A percentile compares a stretch with the other conserved stretches of the same genome.
Evolutionary conservation across 768 basidiomycete genomes (phyloP).

Genomic region (Trametes cinnabarina): DNA sequence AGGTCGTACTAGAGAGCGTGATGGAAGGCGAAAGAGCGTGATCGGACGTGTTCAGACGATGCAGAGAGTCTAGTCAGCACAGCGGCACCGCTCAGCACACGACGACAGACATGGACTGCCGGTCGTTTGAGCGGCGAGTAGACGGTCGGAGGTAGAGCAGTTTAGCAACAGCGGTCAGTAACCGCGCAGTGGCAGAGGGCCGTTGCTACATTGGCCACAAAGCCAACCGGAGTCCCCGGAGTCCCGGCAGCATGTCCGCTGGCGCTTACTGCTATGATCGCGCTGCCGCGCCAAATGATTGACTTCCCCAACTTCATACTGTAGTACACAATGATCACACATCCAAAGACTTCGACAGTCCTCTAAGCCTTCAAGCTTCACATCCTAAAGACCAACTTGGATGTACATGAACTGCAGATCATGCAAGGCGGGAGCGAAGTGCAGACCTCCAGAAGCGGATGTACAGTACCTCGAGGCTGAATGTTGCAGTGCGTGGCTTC

Average conservation of each 20-base stretch:
- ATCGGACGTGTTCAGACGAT: slow-evolving; percentile 8
- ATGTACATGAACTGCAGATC: too few species aligned
- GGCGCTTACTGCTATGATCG: too few species aligned
- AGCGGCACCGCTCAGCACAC: slow-evolving; percentile 16
- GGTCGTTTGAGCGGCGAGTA: slow-evolving; percentile 18
- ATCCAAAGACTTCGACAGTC: too few species aligned
- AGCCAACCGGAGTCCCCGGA: slow-evolving; percentile 2
- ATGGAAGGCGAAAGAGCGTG: slow-evolving; percentile 10
- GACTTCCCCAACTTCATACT: too few species aligned
- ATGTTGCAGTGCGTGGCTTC: too few species aligned
- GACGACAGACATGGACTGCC: slow-evolving; percentile 16
- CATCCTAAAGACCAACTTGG: too few species aligned
- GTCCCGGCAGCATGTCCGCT: background rate
- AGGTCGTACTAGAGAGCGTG: slow-evolving; percentile 18
- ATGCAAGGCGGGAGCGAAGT: too few species aligned
- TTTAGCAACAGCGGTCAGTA: slow-evolving; percentile 14
- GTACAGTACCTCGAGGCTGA: too few species aligned
- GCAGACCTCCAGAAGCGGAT: too few species aligned
- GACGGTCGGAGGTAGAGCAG: slow-evolving; percentile 13
- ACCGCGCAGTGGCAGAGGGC: slow-evolving; percentile 9
- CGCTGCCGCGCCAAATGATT: too few species aligned
- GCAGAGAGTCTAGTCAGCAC: slow-evolving; percentile 1
- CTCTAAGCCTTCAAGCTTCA: too few species aligned
- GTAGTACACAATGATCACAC: too few species aligned
- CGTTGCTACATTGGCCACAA: slow-evolving; percentile 4